phyloP scores from a whole-genome alignment of 2,329 filamentous ascomycete genomes.

The Teratosphaeria gauchensis region DNA sequence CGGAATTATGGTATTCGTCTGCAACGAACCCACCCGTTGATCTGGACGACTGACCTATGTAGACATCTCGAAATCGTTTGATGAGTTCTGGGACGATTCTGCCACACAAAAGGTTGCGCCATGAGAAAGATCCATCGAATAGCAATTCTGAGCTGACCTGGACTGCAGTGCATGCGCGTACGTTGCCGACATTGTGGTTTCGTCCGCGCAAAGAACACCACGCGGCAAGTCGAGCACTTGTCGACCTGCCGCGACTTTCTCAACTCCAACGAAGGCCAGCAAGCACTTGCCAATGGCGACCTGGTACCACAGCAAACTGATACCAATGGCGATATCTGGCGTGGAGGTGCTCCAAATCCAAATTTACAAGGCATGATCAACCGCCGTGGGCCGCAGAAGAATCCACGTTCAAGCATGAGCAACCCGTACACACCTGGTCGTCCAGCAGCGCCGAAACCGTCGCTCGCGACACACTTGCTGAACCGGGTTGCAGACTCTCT shows the following conservation, averaged over 20 bases:
- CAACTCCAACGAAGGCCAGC: slow-evolving; percentile 34
- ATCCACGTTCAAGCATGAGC: slow-evolving; percentile 17
- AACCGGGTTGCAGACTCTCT: slow-evolving; percentile 39
- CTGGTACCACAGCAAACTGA: slow-evolving; percentile 2
- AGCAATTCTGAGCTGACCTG: neutral
- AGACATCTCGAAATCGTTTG: slow-evolving; percentile 13
- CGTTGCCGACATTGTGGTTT: slow-evolving; percentile 41
- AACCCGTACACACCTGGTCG: neutral
- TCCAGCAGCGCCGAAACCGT: slow-evolving; percentile 25
- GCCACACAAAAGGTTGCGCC: slow-evolving; percentile 21
- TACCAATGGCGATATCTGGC: slow-evolving; percentile 29
- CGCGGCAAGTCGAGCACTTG: slow-evolving; percentile 42
- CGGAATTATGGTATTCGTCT: slow-evolving; percentile 11
- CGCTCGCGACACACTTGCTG: slow-evolving; percentile 51
- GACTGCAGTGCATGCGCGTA: slow-evolving; percentile 38
- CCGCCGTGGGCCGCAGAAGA: slow-evolving; percentile 4
- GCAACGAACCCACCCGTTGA: neutral
- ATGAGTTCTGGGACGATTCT: slow-evolving; percentile 23
- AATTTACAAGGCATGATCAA: slow-evolving; percentile 32
- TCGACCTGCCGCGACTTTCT: slow-evolving; percentile 37
- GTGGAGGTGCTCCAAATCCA: slow-evolving; percentile 39
- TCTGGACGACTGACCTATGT: neutral
- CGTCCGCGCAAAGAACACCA: slow-evolving; percentile 42
- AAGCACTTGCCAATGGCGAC: slow-evolving; percentile 20
- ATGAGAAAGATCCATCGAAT: too few species aligned